These are phyloP conservation scores for Zygosaccharomyces pseudobailii DNA, from an alignment of 1,139 yeast species.

Conservation along the genomic window DNA sequence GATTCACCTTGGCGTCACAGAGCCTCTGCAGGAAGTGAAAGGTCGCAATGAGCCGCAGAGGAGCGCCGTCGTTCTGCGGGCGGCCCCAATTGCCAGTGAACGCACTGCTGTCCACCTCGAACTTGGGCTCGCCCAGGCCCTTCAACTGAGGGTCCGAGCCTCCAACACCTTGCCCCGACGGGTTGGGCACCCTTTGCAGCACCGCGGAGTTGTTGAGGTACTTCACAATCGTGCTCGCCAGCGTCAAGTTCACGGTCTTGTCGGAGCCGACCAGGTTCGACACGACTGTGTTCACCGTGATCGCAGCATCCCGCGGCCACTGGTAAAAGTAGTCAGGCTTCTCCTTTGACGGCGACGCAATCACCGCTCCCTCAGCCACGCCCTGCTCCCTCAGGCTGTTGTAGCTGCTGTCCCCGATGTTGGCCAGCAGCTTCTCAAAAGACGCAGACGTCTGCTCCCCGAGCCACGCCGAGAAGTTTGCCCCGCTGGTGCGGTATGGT, in stretches of 20 bases:
- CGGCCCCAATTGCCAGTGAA: conserved; percentile 80
- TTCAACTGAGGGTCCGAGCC: conserved; percentile 32
- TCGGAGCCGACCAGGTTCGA: conserved; percentile 37
- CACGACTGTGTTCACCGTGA: conserved; percentile 65
- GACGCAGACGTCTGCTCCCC: conserved; percentile 45
- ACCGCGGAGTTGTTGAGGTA: conserved; percentile 55
- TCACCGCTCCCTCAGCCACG: conserved; percentile 62
- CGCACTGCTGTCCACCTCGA: conserved; percentile 56
- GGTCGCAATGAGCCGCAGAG: conserved; percentile 65
- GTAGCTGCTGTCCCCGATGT: conserved; percentile 52
- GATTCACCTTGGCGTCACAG: conserved; percentile 31
- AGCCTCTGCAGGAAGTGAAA: conserved; percentile 50
- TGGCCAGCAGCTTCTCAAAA: conserved; percentile 51
- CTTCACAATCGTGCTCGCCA: conserved; percentile 31
- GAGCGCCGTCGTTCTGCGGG: conserved; percentile 96
- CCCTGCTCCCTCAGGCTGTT: conserved; percentile 28
- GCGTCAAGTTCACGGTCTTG: conserved; percentile 32
- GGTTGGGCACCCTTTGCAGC: conserved; percentile 63
- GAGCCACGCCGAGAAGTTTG: conserved; percentile 57
- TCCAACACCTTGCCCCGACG: conserved; percentile 55
- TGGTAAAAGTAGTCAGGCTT: conserved; percentile 80
- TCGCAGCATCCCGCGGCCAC: conserved; percentile 90
- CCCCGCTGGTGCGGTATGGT: conserved; percentile 20
- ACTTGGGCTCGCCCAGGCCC: conserved; percentile 90
- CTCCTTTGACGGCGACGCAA: conserved; percentile 73